These are phyloP conservation scores for Lentinula detonsa DNA, from an alignment of 768 basidiomycete species.

Conservation along the genomic window DNA sequence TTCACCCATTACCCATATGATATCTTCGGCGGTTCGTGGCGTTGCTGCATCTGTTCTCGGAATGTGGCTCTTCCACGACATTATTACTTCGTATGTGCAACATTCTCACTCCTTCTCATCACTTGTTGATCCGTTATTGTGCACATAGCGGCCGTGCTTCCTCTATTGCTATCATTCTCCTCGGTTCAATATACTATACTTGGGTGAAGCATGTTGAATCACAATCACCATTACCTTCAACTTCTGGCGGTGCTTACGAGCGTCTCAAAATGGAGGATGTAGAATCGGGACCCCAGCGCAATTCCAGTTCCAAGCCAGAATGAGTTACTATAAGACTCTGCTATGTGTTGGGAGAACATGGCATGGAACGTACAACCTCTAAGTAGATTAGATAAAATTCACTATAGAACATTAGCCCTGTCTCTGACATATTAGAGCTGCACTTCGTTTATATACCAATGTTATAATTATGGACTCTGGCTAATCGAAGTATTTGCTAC, in stretches of 20 bases:
- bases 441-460: not conserved
- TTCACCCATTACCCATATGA: constrained; percentile 96
- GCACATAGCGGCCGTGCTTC: constrained; percentile 64
- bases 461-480: too few species aligned
- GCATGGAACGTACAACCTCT: too few species aligned
- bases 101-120: not conserved
- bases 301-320: constrained; percentile 5
- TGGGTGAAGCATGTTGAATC: constrained; percentile 81
- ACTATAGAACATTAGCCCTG: not conserved
- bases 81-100: constrained; percentile 65
- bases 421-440: not conserved
- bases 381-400: not conserved
- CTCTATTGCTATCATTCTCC: constrained; percentile 76
- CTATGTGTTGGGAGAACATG: not conserved
- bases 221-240: constrained; percentile 26
- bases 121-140: not conserved
- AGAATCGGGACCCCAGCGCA: constrained; percentile 37
- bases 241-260: constrained; percentile 40
- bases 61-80: constrained; percentile 73
- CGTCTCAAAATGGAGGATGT: constrained; percentile 60
- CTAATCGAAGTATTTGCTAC: too few species aligned
- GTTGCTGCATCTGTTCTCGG: constrained; percentile 87
- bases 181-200: constrained; percentile 81
- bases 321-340: not conserved
- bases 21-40: constrained; percentile 92